phyloP scores from a whole-genome alignment of 2,329 filamentous ascomycete genomes.

The Aspergillus eucalypticola region DNA sequence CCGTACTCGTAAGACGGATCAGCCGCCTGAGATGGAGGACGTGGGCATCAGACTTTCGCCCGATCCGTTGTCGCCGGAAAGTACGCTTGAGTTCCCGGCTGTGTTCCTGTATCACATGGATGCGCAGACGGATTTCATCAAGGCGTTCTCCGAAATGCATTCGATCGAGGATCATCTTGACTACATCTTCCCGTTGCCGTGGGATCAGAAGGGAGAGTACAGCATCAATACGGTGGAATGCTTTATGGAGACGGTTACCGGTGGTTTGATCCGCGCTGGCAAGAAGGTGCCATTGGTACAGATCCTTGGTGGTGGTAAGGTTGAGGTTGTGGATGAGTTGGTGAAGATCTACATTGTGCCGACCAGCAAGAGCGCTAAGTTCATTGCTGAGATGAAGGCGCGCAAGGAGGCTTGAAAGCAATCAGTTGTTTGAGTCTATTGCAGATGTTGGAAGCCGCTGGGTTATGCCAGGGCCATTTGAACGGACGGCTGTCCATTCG shows the following conservation, averaged over 20 bases:
- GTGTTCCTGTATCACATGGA: constrained; percentile 83
- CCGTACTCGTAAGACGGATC: constrained; percentile 62
- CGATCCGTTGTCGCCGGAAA: constrained; percentile 71
- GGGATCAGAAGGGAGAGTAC: constrained; percentile 74
- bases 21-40: constrained; percentile 86
- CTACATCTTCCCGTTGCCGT: constrained; percentile 85
- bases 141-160: constrained; percentile 77
- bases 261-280: constrained; percentile 84
- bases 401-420: constrained; percentile 53
- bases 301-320: constrained; percentile 71
- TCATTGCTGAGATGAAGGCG: constrained; percentile 82
- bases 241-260: constrained; percentile 79
- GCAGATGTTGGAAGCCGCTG: background rate
- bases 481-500: no score
- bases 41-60: constrained; percentile 69
- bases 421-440: background rate
- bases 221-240: constrained; percentile 69
- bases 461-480: background rate
- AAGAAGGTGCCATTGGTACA: constrained; percentile 78
- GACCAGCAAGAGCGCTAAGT: constrained; percentile 65
- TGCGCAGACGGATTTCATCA: constrained; percentile 86
- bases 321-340: constrained; percentile 85
- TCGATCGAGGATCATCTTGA: constrained; percentile 73
- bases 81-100: constrained; percentile 72
- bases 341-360: constrained; percentile 83